A percentile compares a stretch with the other conserved stretches of the same genome.
These are phyloP conservation scores for Mycena alexandri DNA, from an alignment of 768 basidiomycete species.

Conservation along the genomic window DNA sequence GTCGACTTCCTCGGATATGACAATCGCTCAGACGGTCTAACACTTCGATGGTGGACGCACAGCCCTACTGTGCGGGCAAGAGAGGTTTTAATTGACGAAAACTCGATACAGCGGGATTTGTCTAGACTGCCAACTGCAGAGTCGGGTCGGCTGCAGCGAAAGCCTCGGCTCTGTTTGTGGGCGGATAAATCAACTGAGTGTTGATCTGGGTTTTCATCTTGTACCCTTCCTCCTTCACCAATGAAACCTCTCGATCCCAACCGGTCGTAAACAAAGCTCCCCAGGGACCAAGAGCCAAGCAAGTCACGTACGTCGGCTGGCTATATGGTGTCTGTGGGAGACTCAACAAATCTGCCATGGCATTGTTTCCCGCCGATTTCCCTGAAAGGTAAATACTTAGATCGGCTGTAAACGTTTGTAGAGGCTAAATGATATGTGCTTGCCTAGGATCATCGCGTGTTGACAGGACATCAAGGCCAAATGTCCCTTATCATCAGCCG, in stretches of 20 bases:
- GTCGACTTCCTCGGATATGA: no score
- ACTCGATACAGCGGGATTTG: no score
- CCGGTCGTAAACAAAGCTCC: constrained; percentile 40
- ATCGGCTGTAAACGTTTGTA: no score
- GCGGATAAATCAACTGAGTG: constrained; percentile 38
- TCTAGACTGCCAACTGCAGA: constrained; percentile 17
- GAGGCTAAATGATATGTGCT: neutral
- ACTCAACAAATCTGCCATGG: constrained; percentile 37
- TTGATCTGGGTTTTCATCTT: constrained; percentile 39
- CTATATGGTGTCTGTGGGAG: constrained; percentile 33
- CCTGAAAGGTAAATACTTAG: no score
- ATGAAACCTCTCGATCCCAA: constrained; percentile 36
- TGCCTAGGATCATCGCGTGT: constrained; percentile 38
- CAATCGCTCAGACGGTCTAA: no score
- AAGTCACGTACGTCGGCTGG: constrained; percentile 39
- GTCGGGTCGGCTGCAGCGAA: constrained; percentile 36
- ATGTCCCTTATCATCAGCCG: constrained; percentile 38
- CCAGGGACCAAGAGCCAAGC: constrained; percentile 40
- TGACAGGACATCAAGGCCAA: constrained; percentile 37
- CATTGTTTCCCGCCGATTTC: constrained; percentile 33
- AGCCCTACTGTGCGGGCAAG: neutral
- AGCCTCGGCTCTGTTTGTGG: constrained; percentile 30
- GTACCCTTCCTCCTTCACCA: constrained; percentile 33
- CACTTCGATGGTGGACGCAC: no score
- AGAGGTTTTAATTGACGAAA: neutral